phyloP scores from a whole-genome alignment of 116 monocot genomes.

The Zostera marina region DNA sequence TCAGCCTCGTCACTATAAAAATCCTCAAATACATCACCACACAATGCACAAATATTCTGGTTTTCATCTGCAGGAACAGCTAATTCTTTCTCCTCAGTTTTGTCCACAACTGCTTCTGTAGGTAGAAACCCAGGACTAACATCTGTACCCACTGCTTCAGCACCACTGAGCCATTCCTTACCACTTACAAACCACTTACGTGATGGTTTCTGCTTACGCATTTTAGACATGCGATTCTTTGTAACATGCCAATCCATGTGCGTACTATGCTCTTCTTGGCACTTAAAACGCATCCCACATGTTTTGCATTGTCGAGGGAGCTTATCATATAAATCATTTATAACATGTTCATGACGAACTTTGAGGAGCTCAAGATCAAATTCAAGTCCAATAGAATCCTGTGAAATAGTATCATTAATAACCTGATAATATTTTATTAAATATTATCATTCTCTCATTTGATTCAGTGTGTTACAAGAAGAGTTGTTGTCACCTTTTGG shows the following conservation, averaged over 20 bases:
- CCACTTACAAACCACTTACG: constrained; percentile 91
- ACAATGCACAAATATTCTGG: constrained; percentile 78
- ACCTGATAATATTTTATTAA: too few species aligned
- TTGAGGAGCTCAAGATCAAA: constrained; percentile 76
- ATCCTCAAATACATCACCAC: constrained; percentile 91
- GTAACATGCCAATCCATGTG: constrained; percentile 99
- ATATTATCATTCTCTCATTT: too few species aligned
- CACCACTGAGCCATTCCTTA: constrained; percentile 91
- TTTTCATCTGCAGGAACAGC: constrained; percentile 91
- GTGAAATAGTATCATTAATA: constrained; percentile 8
- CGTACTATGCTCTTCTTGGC: constrained; percentile 85
- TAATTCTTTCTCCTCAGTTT: constrained; percentile 64
- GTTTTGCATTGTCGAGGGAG: constrained; percentile 90
- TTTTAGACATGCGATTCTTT: constrained; percentile 74
- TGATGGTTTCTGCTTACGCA: constrained; percentile 84
- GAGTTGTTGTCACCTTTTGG: too few species aligned
- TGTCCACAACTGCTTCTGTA: constrained; percentile 42
- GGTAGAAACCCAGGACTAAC: constrained; percentile 74
- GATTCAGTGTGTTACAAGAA: too few species aligned
- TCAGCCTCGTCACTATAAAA: constrained; percentile 96
- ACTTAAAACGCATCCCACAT: constrained; percentile 79
- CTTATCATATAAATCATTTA: constrained; percentile 61
- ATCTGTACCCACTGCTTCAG: constrained; percentile 76
- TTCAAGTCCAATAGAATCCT: constrained; percentile 60
- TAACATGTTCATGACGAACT: constrained; percentile 61